Percentiles rank a stretch among this genome's conserved stretches.
These are phyloP conservation scores for Xylariomycetidae sp. DNA, from an alignment of 2,329 filamentous ascomycete species.

Conservation along the genomic window DNA sequence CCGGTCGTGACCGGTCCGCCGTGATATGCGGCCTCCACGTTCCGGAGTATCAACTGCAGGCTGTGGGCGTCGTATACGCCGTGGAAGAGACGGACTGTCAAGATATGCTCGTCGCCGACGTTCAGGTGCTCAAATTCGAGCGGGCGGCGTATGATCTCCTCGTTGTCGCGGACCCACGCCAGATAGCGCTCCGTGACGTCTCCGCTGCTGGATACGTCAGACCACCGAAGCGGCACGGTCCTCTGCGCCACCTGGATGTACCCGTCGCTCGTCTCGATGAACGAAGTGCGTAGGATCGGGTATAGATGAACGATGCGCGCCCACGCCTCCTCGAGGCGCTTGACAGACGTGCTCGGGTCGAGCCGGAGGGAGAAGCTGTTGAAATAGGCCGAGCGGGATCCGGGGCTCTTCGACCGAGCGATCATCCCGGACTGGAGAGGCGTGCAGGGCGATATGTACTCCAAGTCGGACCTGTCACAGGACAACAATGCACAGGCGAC, in stretches of 20 bases:
- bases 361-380: constrained; percentile 66
- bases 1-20: constrained; percentile 23
- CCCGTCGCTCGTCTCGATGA: constrained; percentile 69
- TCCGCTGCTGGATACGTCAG: constrained; percentile 24
- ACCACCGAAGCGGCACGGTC: constrained; percentile 38
- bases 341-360: constrained; percentile 34
- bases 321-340: constrained; percentile 55
- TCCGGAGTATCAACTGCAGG: constrained; percentile 60
- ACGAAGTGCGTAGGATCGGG: constrained; percentile 67
- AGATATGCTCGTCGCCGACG: constrained; percentile 20
- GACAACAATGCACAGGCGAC: constrained; percentile 48
- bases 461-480: constrained; percentile 50
- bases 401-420: constrained; percentile 57
- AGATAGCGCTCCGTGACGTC: constrained; percentile 32
- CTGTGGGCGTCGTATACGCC: constrained; percentile 83
- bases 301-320: constrained; percentile 42
- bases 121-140: constrained; percentile 44
- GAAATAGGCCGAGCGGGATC: constrained; percentile 62
- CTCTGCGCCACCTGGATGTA: constrained; percentile 68
- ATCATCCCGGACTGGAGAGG: constrained; percentile 85
- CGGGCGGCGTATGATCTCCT: constrained; percentile 42
- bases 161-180: constrained; percentile 53
- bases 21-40: constrained; percentile 51
- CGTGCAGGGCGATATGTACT: constrained; percentile 77
- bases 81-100: constrained; percentile 75